A percentile compares a stretch with the other conserved stretches of the same genome.
These are phyloP conservation scores for Fusarium neocosmosporiellum DNA, from an alignment of 2,329 filamentous ascomycete species.

Conservation along the genomic window DNA sequence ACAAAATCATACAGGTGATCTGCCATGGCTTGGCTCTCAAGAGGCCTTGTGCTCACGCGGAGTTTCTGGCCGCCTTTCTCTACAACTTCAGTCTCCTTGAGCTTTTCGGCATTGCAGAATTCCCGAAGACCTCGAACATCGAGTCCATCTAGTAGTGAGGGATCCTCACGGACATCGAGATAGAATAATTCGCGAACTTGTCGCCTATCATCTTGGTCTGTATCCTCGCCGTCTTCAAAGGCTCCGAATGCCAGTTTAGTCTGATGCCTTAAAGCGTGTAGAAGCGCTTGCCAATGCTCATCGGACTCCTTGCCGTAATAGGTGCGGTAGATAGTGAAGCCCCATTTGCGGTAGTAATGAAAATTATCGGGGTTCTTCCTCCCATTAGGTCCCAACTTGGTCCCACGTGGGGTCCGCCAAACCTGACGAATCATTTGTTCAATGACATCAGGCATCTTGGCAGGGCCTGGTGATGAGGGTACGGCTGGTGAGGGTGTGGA, in stretches of 20 bases:
- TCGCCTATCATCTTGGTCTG: not conserved
- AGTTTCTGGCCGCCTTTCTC: not conserved
- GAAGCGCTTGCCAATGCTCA: conserved; percentile 7
- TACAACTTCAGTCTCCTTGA: conserved; percentile 1
- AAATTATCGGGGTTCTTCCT: conserved; percentile 5
- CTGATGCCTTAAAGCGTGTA: not conserved
- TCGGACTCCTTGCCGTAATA: conserved; percentile 18
- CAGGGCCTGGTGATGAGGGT: not conserved
- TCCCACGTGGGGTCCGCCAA: conserved; percentile 1
- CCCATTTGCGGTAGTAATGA: conserved; percentile 11
- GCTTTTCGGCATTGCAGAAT: conserved; percentile 1
- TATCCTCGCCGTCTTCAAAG: not conserved
- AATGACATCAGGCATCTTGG: conserved; percentile 3
- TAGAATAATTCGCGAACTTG: conserved; percentile 3
- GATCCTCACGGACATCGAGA: conserved; percentile 11
- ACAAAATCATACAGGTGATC: not conserved
- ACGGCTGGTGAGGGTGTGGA: not conserved
- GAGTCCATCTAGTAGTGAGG: conserved; percentile 1
- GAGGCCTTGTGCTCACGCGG: conserved; percentile 4
- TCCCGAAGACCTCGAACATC: conserved; percentile 5
- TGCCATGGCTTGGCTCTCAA: not conserved
- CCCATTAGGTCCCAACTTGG: not conserved
- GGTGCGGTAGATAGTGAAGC: conserved; percentile 24
- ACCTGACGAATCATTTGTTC: conserved; percentile 11
- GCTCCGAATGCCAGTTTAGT: conserved; percentile 8